These are phyloP conservation scores for Glonium stellatum DNA, from an alignment of 495 filamentous ascomycete species.

Conservation along the genomic window DNA sequence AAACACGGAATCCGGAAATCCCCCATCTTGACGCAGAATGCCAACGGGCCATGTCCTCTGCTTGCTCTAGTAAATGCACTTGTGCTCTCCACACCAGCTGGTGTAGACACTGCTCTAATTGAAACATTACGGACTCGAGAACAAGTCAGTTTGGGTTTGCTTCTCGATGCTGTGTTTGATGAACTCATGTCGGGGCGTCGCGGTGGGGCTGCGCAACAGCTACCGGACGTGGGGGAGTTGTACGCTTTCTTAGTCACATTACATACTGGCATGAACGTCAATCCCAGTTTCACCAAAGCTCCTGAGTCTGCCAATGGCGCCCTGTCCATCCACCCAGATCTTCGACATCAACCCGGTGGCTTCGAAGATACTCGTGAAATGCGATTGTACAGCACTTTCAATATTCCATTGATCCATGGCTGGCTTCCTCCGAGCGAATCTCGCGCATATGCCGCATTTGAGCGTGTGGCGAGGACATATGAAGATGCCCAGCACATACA, in stretches of 20 bases:
- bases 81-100: conserved; percentile 65
- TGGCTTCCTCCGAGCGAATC: conserved; percentile 71
- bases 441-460: conserved; percentile 57
- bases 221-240: conserved; percentile 83
- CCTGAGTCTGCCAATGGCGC: conserved; percentile 22
- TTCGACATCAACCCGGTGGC: conserved; percentile 48
- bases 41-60: conserved; percentile 88
- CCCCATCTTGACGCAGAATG: conserved; percentile 83
- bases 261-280: conserved; percentile 97
- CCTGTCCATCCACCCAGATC: not conserved
- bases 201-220: conserved; percentile 42
- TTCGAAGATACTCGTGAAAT: conserved; percentile 83
- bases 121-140: conserved; percentile 71
- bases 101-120: conserved; percentile 59
- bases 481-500: conserved; percentile 85
- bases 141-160: conserved; percentile 75
- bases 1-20: conserved; percentile 49
- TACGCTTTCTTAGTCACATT: conserved; percentile 81
- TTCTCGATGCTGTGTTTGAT: conserved; percentile 84
- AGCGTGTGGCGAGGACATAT: conserved; percentile 67
- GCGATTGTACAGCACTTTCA: conserved; percentile 78
- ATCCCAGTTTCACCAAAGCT: conserved; percentile 69
- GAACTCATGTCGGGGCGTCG: conserved; percentile 70
- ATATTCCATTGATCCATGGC: conserved; percentile 83
- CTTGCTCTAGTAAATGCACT: conserved; percentile 92